Conservation (phyloP, 345 rosid species). For the Durio zibethinus region DNA sequence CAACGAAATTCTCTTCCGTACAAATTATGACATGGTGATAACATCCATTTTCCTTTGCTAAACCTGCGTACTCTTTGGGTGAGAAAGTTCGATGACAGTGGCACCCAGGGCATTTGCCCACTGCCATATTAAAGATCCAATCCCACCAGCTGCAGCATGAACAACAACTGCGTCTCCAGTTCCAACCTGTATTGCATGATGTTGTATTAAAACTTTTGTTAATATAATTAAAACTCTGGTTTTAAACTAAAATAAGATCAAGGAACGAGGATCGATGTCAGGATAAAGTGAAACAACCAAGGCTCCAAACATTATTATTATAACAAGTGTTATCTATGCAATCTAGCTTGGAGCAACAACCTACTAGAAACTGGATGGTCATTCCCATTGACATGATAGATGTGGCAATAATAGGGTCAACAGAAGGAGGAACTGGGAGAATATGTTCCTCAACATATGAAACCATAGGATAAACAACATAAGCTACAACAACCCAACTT, state of each 20-base stretch:
- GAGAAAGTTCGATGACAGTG: constrained; percentile 80
- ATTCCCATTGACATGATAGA: constrained; percentile 81
- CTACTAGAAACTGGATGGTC: constrained; percentile 77
- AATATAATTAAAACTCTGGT: no score
- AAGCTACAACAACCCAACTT: constrained; percentile 89
- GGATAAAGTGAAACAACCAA: not conserved
- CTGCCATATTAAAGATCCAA: constrained; percentile 87
- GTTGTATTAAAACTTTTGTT: no score
- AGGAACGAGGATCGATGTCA: not conserved
- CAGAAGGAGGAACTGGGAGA: constrained; percentile 85
- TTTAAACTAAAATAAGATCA: no score
- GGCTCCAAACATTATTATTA: not conserved
- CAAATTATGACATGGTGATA: constrained; percentile 75
- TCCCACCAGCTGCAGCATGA: constrained; percentile 97
- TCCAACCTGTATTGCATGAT: no score
- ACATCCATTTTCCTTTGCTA: constrained; percentile 92
- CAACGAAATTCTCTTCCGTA: constrained; percentile 76
- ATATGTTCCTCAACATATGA: no score
- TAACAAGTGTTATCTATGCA: not conserved
- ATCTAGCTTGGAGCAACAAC: no score
- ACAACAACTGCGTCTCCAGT: no score
- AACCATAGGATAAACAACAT: constrained; percentile 72
- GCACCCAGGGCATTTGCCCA: constrained; percentile 93
- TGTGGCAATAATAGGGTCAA: constrained; percentile 69
- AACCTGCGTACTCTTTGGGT: constrained; percentile 77